Base-by-base conservation (phyloP, 2,329 filamentous ascomycete species). In the Exophiala sp. region DNA sequence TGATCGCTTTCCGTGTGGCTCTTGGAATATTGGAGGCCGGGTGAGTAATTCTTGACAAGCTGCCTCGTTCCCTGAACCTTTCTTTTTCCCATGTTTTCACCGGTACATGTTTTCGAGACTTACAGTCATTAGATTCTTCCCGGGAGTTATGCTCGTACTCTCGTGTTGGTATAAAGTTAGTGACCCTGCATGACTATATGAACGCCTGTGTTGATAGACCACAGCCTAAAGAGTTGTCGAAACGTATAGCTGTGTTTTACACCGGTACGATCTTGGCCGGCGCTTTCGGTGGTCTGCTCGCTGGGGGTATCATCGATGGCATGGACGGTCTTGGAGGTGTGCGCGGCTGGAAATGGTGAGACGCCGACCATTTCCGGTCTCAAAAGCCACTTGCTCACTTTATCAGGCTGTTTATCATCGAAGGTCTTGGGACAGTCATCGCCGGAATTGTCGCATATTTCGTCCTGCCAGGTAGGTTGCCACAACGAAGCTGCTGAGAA, bases 101-200 rank as follows among this genome's bases (percentile, higher is more conserved):
- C 16, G 16, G 16, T 3, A 18, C 16, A 18, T 2, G 16, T 18
- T 18, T 18, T 18, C 16, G 16, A 18, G 16, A 18, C 16, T 18
- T 18, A 18, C 16, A 18, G 16, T 18, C 16, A 18, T 2, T 18
- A 18, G 16, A 18, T 71, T 71, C 48, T 67, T 72, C 20, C 70
- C 69, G 1, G 71, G 70, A 4, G 73, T 82, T 6, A 74, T 80
- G 39, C 83, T 80, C 63, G 80, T 84, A 50, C 69, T 84, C 2
- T 81, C 78, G 1, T 82, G 82, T 72, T 85, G 82, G 80, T 86
- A 85, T 57, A 81, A 79, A 53, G 71, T 78, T n/a, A 75, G 50
- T 32, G 18, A 41, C 20, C n/a, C 42, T 12, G 7, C 12, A 24
- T 40, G 18, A 33, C 20, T 41, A 10, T 35, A 12, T 3, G 39